A percentile compares a stretch with the other conserved stretches of the same genome.
These are phyloP conservation scores for baker's yeast (Saccharomyces cerevisiae) DNA, from an alignment of 805 yeast species.

Conservation along the genomic window DNA sequence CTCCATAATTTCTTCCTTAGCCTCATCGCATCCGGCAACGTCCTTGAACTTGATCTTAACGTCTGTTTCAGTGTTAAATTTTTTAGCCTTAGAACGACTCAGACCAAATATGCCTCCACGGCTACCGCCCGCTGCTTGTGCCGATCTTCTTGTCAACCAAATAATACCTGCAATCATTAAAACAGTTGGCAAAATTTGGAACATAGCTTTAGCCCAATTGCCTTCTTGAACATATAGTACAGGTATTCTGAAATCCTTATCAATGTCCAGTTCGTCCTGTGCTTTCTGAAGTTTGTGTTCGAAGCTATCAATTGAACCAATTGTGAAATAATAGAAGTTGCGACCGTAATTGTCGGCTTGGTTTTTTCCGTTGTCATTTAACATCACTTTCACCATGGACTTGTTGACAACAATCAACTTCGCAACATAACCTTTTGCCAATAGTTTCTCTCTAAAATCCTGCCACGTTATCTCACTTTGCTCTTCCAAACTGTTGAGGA, in stretches of 20 bases:
- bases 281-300: slow-evolving; percentile 72
- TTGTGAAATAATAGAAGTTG: slow-evolving; percentile 51
- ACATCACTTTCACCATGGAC: slow-evolving; percentile 59
- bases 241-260: slow-evolving; percentile 63
- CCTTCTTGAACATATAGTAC: slow-evolving; percentile 72
- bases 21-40: slow-evolving; percentile 96
- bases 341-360: slow-evolving; percentile 31
- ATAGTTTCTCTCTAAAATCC: slow-evolving; percentile 68
- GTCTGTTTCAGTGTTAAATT: slow-evolving; percentile 85
- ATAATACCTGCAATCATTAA: slow-evolving; percentile 81
- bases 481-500: slow-evolving; percentile 27
- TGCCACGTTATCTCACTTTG: slow-evolving; percentile 74
- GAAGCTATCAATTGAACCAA: slow-evolving; percentile 84
- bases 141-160: slow-evolving; percentile 66
- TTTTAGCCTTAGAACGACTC: slow-evolving; percentile 85
- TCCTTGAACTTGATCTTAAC: slow-evolving; percentile 84
- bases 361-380: slow-evolving; percentile 53
- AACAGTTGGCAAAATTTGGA: slow-evolving; percentile 82
- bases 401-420: slow-evolving; percentile 71
- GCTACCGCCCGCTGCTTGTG: slow-evolving; percentile 38
- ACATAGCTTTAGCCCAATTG: slow-evolving; percentile 49
- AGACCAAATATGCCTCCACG: slow-evolving; percentile 80
- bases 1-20: slow-evolving; percentile 96
- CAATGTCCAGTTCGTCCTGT: slow-evolving; percentile 59
- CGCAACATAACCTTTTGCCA: slow-evolving; percentile 71